phyloP scores from a whole-genome alignment of 2,329 filamentous ascomycete species.

The Trichoderma gracile region DNA sequence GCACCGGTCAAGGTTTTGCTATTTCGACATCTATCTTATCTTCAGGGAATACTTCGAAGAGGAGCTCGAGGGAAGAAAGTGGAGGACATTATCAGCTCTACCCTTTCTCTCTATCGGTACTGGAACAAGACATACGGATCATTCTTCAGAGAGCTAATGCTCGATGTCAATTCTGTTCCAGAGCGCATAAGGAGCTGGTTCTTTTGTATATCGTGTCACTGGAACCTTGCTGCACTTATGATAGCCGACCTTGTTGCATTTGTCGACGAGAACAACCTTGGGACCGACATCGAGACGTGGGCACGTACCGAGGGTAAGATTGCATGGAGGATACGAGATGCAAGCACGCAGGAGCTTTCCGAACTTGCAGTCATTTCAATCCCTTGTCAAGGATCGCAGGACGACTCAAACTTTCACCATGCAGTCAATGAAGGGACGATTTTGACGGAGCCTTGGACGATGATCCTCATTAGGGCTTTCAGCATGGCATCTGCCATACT shows the following conservation, averaged over 20 bases:
- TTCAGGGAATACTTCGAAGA: neutral
- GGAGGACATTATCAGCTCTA: neutral
- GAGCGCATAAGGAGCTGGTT: neutral
- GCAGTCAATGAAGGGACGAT: neutral
- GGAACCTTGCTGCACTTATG: constrained; percentile 4
- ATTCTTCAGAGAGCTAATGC: constrained; percentile 2
- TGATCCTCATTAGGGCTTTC: constrained; percentile 3
- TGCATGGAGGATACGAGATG: constrained; percentile 2
- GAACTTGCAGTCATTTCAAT: neutral
- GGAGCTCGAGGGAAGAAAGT: neutral
- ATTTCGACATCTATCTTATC: neutral
- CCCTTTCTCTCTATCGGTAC: neutral
- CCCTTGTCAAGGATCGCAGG: neutral
- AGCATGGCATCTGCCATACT: constrained; percentile 1
- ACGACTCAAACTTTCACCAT: neutral
- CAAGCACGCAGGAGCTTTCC: neutral
- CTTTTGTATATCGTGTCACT: neutral
- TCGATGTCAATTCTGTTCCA: neutral
- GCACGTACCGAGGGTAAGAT: neutral
- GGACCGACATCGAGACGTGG: neutral
- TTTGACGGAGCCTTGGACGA: constrained; percentile 1
- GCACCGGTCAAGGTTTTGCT: neutral
- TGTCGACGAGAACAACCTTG: neutral
- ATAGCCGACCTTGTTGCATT: constrained; percentile 4
- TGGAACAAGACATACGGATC: constrained; percentile 6